Percentiles rank a stretch among this genome's conserved stretches.
phyloP scores from a whole-genome alignment of 2,329 filamentous ascomycete genomes.

The Colletotrichum camelliae region DNA sequence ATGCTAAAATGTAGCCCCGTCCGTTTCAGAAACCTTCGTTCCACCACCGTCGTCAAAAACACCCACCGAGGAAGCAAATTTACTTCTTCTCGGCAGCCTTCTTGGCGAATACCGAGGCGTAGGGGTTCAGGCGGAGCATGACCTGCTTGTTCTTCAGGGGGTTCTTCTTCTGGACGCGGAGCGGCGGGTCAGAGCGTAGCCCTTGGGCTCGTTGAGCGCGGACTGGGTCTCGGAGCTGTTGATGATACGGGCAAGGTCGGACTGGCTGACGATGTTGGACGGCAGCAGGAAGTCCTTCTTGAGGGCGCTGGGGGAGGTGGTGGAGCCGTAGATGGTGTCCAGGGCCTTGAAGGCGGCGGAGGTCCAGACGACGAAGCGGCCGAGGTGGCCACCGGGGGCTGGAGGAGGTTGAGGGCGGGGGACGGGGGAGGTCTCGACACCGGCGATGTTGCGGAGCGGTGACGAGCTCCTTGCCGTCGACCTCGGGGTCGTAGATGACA shows the following conservation, averaged over 20 bases:
- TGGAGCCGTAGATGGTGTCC: slow-evolving; percentile 95
- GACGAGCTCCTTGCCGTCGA: slow-evolving; percentile 93
- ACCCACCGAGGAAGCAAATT: not conserved
- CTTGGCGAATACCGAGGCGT: slow-evolving; percentile 89
- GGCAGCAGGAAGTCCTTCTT: slow-evolving; percentile 99
- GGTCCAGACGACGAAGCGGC: slow-evolving; percentile 99
- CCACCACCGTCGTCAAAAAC: slow-evolving; percentile 15
- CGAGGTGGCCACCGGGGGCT: slow-evolving; percentile 98
- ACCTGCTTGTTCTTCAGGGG: slow-evolving; percentile 99
- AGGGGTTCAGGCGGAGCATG: slow-evolving; percentile 97
- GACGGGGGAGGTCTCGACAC: slow-evolving; percentile 95
- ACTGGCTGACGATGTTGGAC: slow-evolving; percentile 88
- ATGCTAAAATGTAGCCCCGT: slow-evolving; percentile 25
- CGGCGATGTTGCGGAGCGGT: slow-evolving; percentile 96
- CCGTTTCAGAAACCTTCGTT: slow-evolving; percentile 17
- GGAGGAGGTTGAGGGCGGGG: slow-evolving; percentile 96
- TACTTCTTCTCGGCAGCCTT: slow-evolving; percentile 60
- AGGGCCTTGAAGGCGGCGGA: slow-evolving; percentile 96
- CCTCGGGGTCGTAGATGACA: slow-evolving; percentile 95
- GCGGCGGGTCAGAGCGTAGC: slow-evolving; percentile 89
- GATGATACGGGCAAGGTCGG: slow-evolving; percentile 96
- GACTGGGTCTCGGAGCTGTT: slow-evolving; percentile 99
- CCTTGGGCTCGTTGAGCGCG: slow-evolving; percentile 91
- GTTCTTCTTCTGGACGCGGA: slow-evolving; percentile 98
- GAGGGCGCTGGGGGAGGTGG: slow-evolving; percentile 84